A percentile compares a stretch with the other conserved stretches of the same genome.
These are phyloP conservation scores for Lachnellula suecica DNA, from an alignment of 2,329 filamentous ascomycete genomes.

Conservation along the genomic window DNA sequence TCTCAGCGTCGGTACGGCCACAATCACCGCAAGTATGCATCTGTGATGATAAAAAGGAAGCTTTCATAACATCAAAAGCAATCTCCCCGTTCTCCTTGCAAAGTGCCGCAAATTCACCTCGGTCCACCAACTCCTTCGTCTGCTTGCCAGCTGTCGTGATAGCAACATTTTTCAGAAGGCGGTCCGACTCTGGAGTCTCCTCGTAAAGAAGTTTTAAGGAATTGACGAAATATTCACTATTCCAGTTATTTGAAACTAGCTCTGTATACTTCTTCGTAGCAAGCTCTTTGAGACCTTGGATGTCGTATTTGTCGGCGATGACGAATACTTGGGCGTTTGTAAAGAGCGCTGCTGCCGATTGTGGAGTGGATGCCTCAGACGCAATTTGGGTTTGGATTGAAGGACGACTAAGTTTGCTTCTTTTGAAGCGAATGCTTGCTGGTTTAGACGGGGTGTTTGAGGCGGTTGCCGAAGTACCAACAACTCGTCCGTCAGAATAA, in stretches of 20 bases:
- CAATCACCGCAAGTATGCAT: too few relatives aligned
- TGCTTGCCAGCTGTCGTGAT: not conserved
- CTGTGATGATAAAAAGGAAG: not conserved
- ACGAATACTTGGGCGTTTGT: slow-evolving; percentile 8
- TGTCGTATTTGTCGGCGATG: slow-evolving; percentile 13
- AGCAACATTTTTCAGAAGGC: not conserved
- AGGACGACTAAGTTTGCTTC: too few relatives aligned
- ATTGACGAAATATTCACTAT: not conserved
- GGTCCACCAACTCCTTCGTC: not conserved
- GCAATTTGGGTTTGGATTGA: too few relatives aligned
- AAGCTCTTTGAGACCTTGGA: slow-evolving; percentile 5
- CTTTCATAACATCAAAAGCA: not conserved
- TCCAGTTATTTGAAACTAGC: not conserved
- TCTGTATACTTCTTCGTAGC: slow-evolving; percentile 7
- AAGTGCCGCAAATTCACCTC: slow-evolving; percentile 2
- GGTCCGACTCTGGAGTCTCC: slow-evolving; percentile 4
- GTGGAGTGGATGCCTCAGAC: not conserved
- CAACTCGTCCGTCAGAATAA: not conserved
- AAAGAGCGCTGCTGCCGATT: not conserved
- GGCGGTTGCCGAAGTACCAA: too few relatives aligned
- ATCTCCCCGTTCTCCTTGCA: not conserved
- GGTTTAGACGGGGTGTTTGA: too few relatives aligned
- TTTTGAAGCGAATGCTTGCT: too few relatives aligned
- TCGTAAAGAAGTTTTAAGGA: slow-evolving; percentile 2
- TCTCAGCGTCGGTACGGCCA: too few relatives aligned